Base-by-base conservation (phyloP, 2,329 filamentous ascomycete species). In the Exophiala mesophila region DNA sequence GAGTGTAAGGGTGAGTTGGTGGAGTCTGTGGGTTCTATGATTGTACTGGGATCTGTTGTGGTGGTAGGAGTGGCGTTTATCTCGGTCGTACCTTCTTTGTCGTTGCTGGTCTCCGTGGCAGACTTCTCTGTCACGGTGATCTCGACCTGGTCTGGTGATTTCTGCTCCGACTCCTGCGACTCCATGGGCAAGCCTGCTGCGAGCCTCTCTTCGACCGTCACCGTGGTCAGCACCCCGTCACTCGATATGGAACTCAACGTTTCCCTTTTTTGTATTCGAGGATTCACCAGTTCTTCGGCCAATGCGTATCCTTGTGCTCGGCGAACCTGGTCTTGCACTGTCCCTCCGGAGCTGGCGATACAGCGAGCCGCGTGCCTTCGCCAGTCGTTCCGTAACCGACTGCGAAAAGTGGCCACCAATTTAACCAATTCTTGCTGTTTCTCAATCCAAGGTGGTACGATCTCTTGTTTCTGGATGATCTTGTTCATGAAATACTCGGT, bases 401-500 rank as follows among this genome's bases (percentile, higher is more conserved):
- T 67, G 2, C 92, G 77, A 59, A 98, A 96, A 1, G 73, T 72
- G 9, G 72, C 74, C 1, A 82, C 76, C 0, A 85, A 76, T 47
- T 78, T 80, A 8, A 80, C 74, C 4, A 97, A 69, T 57, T 96
- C 88, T 60, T 97, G 90, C 63, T 98, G 92, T 66, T 96, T 97
- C 65, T 98, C 92, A 46, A 98, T 97, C 92, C 92, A 98, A 0
- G 90, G 90, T 1, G 92, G 92, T 1, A 94, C 87, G 46, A 97
- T 86, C 15, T 95, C 89, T 64, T 98, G 92, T 45, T 85, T 83
- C 66, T 96, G 86, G 50, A 98, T 96, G 70, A 97, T 96, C 66
- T 94, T 92, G 67, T 98, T 97, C 83, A 97, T 84, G 56, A 97
- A 86, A 62, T 96, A 96, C 64, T 97, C 90, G 0, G 92, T 97